A percentile compares a stretch with the other conserved stretches of the same genome.
Conservation (phyloP, 2,329 filamentous ascomycete genomes). For the Microdochium bolleyi region DNA sequence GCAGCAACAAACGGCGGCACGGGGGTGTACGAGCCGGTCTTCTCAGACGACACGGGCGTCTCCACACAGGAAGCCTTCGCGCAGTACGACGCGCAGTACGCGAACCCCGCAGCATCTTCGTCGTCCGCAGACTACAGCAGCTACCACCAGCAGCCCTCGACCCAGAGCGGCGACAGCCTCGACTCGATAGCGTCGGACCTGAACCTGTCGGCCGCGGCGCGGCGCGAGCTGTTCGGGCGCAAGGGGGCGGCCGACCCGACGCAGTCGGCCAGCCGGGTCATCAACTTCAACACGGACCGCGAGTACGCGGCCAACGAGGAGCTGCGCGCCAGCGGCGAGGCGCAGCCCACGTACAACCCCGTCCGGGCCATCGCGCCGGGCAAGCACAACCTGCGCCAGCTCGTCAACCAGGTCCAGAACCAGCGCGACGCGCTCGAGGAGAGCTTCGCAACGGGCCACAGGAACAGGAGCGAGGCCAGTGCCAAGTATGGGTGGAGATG, state of each 20-base stretch:
- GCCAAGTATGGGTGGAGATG: constrained; percentile 73
- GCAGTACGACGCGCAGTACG: constrained; percentile 21
- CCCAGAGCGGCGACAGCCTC: constrained; percentile 35
- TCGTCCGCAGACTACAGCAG: constrained; percentile 13
- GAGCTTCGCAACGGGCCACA: constrained; percentile 75
- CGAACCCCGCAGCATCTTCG: constrained; percentile 17
- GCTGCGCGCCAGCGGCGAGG: constrained; percentile 61
- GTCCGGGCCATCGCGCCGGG: constrained; percentile 76
- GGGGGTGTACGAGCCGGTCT: constrained; percentile 44
- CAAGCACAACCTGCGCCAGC: constrained; percentile 82
- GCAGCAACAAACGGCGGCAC: constrained; percentile 10
- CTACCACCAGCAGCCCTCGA: constrained; percentile 8
- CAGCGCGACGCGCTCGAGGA: constrained; percentile 88
- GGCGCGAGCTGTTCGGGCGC: constrained; percentile 81
- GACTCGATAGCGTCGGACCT: constrained; percentile 67
- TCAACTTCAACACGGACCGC: constrained; percentile 81
- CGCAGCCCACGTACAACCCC: constrained; percentile 64
- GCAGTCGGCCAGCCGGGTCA: constrained; percentile 52
- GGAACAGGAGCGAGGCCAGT: constrained; percentile 74
- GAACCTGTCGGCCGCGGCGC: constrained; percentile 67
- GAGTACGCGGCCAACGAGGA: constrained; percentile 84
- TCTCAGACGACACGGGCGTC: constrained; percentile 19
- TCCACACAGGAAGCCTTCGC: constrained; percentile 23
- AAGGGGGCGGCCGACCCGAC: constrained; percentile 27
- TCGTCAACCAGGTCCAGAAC: constrained; percentile 73